Conservation (phyloP, 257 asterid species). For the Gentiana straminea region DNA sequence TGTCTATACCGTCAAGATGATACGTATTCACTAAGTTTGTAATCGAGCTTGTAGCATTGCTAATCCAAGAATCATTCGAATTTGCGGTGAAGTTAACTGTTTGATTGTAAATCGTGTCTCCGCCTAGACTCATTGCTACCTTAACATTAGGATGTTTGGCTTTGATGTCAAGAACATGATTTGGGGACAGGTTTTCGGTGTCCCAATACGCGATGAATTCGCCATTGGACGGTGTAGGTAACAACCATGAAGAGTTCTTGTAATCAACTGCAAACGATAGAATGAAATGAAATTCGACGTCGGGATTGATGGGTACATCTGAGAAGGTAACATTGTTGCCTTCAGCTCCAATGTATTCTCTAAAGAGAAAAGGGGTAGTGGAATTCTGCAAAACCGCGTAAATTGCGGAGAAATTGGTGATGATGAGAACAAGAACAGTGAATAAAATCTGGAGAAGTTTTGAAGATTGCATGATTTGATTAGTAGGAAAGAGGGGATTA, state of each 20-base stretch:
- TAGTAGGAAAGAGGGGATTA: background rate
- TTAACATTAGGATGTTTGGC: slow-evolving; percentile 8
- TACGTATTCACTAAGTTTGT: slow-evolving; percentile 3
- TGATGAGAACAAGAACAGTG: slow-evolving; percentile 16
- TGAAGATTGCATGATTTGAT: slow-evolving; percentile 26
- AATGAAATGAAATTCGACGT: background rate
- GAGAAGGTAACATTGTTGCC: slow-evolving; percentile 32
- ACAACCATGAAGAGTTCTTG: slow-evolving; percentile 3
- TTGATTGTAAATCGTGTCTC: background rate
- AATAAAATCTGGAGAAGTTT: slow-evolving; percentile 17
- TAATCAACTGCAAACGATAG: slow-evolving; percentile 15
- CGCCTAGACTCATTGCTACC: slow-evolving; percentile 12
- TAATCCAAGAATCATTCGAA: slow-evolving; percentile 10
- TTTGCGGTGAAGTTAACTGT: slow-evolving; percentile 14
- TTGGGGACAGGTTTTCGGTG: slow-evolving; percentile 9
- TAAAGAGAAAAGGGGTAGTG: slow-evolving; percentile 30
- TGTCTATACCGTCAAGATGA: slow-evolving; percentile 12
- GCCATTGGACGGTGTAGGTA: slow-evolving; percentile 19
- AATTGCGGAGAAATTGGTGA: slow-evolving; percentile 4
- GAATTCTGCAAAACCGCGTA: slow-evolving; percentile 16
- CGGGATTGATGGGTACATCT: slow-evolving; percentile 34
- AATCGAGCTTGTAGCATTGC: slow-evolving; percentile 13
- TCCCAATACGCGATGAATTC: slow-evolving; percentile 11
- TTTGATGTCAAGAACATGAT: slow-evolving; percentile 3
- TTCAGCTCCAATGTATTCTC: slow-evolving; percentile 67